A percentile compares a stretch with the other conserved stretches of the same genome.
Evolutionary conservation across 2,329 filamentous ascomycete species (phyloP).

Genomic region (Penicillium verrucosum): DNA sequence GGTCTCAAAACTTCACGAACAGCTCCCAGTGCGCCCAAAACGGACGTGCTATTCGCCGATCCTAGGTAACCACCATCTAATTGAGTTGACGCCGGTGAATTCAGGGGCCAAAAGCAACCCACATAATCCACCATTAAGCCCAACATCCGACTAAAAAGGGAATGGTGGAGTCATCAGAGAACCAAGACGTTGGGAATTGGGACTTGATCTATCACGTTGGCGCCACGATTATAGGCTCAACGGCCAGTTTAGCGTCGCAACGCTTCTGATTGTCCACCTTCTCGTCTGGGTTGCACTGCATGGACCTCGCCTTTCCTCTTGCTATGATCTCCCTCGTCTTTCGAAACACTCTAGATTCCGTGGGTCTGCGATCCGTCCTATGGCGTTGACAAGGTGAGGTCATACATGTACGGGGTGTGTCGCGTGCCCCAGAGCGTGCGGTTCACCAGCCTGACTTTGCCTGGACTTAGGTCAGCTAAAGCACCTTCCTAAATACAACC

Average conservation of each 20-base stretch:
- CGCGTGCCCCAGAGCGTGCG: slow-evolving; percentile 3
- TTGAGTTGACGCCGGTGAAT: slow-evolving; percentile 4
- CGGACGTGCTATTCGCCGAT: not conserved
- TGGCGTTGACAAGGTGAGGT: not conserved
- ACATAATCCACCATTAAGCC: not conserved
- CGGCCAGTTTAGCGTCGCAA: not conserved
- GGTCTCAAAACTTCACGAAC: not conserved
- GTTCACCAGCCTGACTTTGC: not conserved
- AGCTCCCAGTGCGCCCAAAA: not conserved
- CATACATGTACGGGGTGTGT: not conserved
- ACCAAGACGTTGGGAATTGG: slow-evolving; percentile 1
- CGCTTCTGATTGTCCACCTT: not conserved
- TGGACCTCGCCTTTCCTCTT: not conserved
- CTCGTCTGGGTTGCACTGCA: not conserved
- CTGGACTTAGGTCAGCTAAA: not conserved
- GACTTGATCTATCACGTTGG: slow-evolving; percentile 7
- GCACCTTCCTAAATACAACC: not conserved
- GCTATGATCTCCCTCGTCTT: not conserved
- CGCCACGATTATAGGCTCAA: slow-evolving; percentile 5
- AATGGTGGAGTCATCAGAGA: not conserved
- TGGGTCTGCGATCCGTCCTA: not conserved
- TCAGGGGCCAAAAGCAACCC: slow-evolving; percentile 3
- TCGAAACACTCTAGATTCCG: not conserved
- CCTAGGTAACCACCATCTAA: not conserved
- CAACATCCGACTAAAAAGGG: not conserved